Evolutionary conservation across 2,329 filamentous ascomycete genomes (phyloP), one percentile per base, ranked within the genome.

Genomic region (Exutisphaerella laricina): DNA sequence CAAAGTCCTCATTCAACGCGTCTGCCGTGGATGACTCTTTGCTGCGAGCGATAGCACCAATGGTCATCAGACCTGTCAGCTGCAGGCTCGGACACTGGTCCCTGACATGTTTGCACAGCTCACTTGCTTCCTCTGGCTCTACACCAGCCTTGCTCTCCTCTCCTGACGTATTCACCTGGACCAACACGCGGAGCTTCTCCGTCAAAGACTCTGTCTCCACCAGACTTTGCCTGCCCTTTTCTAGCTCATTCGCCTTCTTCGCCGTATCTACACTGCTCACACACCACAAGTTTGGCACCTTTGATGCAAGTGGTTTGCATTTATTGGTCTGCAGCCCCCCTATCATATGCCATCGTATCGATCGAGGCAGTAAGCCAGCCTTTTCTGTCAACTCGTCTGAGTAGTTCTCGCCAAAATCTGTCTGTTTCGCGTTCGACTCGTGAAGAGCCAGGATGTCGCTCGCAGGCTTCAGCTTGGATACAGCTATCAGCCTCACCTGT

Each of bases 391-490:
- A 77, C 66, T 98, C 92, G 57, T 74, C 70, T 25, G 69, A 66
- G 70, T 98, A 98, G 72, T 98, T 98, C 69, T 98, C 92, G 57
- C 92, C 92, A 65, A 97, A 97, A 68, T 98, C 87, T 13, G 30
- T 39, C 69, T 65, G 21, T 70, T 64, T 1, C 75, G 47, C 17
- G 54, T 58, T 44, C 4, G 56, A 71, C 56, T 77, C 73, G 68
- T 94, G 84, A 1, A 98, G 78, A 21, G 88, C 84, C 42, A 94
- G 74, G 58, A 98, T 85, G 65, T 98, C 92, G 58, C 85, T 85
- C 46, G 82, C 87, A 10, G 92, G 90, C 69, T 98, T 97, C 54
- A 96, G 75, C 68, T 98, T 98, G 29, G 89, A 96, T 37, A 98
- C 92, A 20, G 92, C 90, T 30, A 98, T 88, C 28, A 98, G 77